Conservation (phyloP, 441 rosid genomes). For the Erysimum pusillum region DNA sequence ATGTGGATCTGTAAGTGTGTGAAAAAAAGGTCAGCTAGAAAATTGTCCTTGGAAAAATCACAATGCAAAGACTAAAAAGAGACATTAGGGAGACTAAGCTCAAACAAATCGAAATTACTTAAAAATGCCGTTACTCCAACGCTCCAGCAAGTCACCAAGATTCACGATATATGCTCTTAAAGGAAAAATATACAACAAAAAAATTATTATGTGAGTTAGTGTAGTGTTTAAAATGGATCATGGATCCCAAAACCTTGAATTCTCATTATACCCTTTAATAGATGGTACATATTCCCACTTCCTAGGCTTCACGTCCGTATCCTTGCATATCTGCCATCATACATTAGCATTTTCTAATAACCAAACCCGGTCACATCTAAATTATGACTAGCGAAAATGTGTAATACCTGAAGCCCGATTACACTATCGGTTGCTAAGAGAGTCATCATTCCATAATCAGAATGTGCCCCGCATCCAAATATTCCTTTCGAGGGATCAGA, state of each 20-base stretch:
- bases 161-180: slow-evolving; percentile 39
- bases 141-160: slow-evolving; percentile 73
- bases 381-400: background rate
- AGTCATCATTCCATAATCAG: slow-evolving; percentile 86
- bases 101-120: slow-evolving; percentile 53
- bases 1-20: background rate
- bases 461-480: slow-evolving; percentile 93
- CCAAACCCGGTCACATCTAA: background rate
- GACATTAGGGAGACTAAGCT: background rate
- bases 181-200: background rate
- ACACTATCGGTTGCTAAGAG: slow-evolving; percentile 86
- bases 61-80: background rate
- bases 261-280: slow-evolving; percentile 9
- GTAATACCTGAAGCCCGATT: slow-evolving; percentile 77
- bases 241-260: background rate
- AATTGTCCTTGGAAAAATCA: background rate
- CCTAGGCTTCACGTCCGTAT: slow-evolving; percentile 71
- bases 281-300: slow-evolving; percentile 82
- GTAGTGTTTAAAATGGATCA: background rate
- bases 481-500: slow-evolving; percentile 82
- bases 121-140: slow-evolving; percentile 89
- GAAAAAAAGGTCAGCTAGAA: background rate
- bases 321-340: slow-evolving; percentile 77
- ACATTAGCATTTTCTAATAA: background rate
- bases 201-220: background rate